Percentiles rank a stretch among this genome's conserved stretches.
phyloP scores from a whole-genome alignment of 306 rosid genomes.

The Pueraria montana region DNA sequence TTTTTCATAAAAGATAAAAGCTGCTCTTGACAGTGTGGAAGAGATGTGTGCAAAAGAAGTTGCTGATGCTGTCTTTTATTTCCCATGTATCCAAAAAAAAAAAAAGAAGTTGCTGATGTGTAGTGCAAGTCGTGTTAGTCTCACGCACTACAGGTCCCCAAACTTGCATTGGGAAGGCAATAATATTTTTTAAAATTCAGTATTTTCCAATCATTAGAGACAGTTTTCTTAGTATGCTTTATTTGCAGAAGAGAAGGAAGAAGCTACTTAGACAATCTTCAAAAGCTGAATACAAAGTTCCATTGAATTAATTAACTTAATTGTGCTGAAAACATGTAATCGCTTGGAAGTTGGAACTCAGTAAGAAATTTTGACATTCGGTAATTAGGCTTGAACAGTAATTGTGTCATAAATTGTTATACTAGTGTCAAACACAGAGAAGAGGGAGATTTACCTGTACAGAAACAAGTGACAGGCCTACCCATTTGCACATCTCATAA shows the following conservation, averaged over 20 bases:
- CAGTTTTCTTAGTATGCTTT: constrained; percentile 14
- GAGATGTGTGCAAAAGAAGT: neutral
- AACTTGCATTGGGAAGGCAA: neutral
- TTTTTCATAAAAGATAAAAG: neutral
- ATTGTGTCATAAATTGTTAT: constrained; percentile 1
- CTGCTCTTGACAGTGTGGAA: constrained; percentile 24
- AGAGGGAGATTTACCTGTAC: constrained; percentile 65
- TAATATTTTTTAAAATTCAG: neutral
- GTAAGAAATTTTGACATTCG: neutral
- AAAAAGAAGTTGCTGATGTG: constrained; percentile 10
- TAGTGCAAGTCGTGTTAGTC: constrained; percentile 33
- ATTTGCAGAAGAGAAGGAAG: constrained; percentile 14
- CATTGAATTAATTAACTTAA: neutral
- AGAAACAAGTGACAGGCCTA: constrained; percentile 70
- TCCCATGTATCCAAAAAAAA: too few relatives aligned
- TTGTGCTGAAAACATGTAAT: neutral
- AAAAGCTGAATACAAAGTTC: constrained; percentile 20
- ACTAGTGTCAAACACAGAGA: constrained; percentile 28
- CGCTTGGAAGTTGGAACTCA: neutral
- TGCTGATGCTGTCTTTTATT: too few relatives aligned
- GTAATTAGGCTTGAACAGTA: constrained; percentile 12
- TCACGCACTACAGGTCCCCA: constrained; percentile 69
- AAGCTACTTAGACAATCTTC: constrained; percentile 17
- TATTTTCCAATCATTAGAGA: constrained; percentile 4
- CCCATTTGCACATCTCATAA: constrained; percentile 79